Conservation (phyloP, 345 rosid genomes). For the Arabidopsis suecica region DNA sequence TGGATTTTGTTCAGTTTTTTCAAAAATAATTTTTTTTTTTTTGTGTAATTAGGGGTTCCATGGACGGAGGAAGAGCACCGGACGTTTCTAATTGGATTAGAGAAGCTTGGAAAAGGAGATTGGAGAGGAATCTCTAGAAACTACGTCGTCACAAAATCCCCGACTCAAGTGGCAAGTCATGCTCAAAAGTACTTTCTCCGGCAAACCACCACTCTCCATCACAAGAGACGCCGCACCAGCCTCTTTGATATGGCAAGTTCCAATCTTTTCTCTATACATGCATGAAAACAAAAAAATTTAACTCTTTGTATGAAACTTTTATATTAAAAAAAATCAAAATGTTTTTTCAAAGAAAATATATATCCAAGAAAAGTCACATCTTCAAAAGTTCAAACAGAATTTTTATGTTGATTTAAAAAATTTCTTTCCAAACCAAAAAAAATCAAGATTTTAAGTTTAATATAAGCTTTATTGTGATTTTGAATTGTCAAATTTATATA, state of each 20-base stretch:
- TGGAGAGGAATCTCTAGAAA: slow-evolving; percentile 84
- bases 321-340: neutral
- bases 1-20: neutral
- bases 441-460: neutral
- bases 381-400: slow-evolving; percentile 2
- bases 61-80: slow-evolving; percentile 87
- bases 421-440: neutral
- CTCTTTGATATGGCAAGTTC: slow-evolving; percentile 66
- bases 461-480: neutral
- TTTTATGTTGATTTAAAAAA: neutral
- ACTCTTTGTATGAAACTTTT: neutral
- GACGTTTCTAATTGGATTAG: slow-evolving; percentile 63
- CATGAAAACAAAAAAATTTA: neutral
- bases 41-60: slow-evolving; percentile 60
- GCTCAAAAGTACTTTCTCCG: slow-evolving; percentile 84
- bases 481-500: slow-evolving; percentile 18
- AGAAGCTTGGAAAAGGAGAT: slow-evolving; percentile 80
- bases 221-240: slow-evolving; percentile 76
- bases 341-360: neutral
- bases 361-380: slow-evolving; percentile 28
- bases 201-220: slow-evolving; percentile 56
- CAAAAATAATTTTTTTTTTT: neutral
- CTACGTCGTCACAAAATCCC: slow-evolving; percentile 77
- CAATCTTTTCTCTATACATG: slow-evolving; percentile 7
- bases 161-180: slow-evolving; percentile 87